A percentile compares a stretch with the other conserved stretches of the same genome.
phyloP scores from a whole-genome alignment of 1,284 basidiomycete genomes.

The Tremellales sp. region DNA sequence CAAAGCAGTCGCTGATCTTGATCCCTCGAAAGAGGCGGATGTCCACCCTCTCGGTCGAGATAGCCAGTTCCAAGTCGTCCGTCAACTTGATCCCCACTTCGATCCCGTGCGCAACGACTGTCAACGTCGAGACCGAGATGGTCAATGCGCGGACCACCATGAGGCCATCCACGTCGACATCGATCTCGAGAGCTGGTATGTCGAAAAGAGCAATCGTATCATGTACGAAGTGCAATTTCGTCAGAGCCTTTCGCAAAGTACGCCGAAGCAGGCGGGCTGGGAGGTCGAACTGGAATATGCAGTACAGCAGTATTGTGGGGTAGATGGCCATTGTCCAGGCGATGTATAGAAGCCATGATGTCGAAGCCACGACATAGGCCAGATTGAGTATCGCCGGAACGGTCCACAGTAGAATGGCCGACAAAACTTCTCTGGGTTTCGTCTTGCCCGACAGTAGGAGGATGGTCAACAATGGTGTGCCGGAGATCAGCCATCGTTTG shows the following conservation, averaged over 20 bases:
- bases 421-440: conserved; percentile 8
- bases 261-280: conserved; percentile 7
- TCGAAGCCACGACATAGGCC: conserved; percentile 13
- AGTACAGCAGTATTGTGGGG: conserved; percentile 14
- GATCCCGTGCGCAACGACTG: conserved; percentile 17
- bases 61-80: conserved; percentile 18
- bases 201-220: conserved; percentile 21
- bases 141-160: conserved; percentile 21
- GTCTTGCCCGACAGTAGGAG: conserved; percentile 11
- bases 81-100: conserved; percentile 22
- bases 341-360: conserved; percentile 18
- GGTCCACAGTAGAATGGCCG: conserved; percentile 12
- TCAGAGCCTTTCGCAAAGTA: conserved; percentile 8
- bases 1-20: conserved; percentile 17
- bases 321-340: conserved; percentile 6
- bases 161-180: conserved; percentile 20
- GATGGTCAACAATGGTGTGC: conserved; percentile 13
- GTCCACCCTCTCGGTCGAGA: conserved; percentile 12
- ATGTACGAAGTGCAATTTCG: conserved; percentile 16
- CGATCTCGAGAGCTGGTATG: conserved; percentile 20
- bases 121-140: conserved; percentile 15
- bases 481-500: conserved; percentile 14
- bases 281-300: conserved; percentile 15
- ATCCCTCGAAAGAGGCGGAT: conserved; percentile 12
- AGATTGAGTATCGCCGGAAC: conserved; percentile 13